A percentile compares a stretch with the other conserved stretches of the same genome.
Conservation (phyloP, 441 rosid species). For the Syzygium syzygioides region DNA sequence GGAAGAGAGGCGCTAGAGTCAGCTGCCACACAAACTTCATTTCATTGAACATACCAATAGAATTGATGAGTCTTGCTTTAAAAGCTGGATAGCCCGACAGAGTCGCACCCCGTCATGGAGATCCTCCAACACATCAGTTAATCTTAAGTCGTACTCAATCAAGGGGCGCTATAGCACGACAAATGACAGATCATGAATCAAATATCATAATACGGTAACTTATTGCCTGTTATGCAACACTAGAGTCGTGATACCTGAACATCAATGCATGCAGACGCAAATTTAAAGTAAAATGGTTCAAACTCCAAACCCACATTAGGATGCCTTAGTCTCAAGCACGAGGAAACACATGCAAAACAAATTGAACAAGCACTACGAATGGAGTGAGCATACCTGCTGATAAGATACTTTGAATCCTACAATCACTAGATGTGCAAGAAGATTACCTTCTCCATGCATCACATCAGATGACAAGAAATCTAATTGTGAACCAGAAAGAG, state of each 20-base stretch:
- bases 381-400: constrained; percentile 58
- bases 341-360: not conserved
- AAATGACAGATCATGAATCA: not conserved
- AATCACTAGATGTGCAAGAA: constrained; percentile 71
- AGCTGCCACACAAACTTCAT: not conserved
- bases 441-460: constrained; percentile 96
- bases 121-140: constrained; percentile 60
- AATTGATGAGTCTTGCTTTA: constrained; percentile 71
- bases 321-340: not conserved
- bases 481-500: constrained; percentile 28
- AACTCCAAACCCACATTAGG: not conserved
- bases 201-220: not conserved
- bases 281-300: not conserved
- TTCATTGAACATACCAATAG: constrained; percentile 46
- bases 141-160: constrained; percentile 69
- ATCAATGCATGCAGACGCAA: not conserved
- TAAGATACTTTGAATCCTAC: constrained; percentile 77
- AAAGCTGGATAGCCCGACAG: constrained; percentile 83
- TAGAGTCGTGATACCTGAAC: not conserved
- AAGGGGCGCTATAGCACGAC: constrained; percentile 50
- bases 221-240: not conserved
- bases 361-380: not conserved
- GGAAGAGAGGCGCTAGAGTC: not conserved
- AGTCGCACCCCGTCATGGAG: constrained; percentile 92
- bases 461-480: constrained; percentile 78